Conservation (phyloP, 176 grass and related monocot genomes). For the Avena eriantha region DNA sequence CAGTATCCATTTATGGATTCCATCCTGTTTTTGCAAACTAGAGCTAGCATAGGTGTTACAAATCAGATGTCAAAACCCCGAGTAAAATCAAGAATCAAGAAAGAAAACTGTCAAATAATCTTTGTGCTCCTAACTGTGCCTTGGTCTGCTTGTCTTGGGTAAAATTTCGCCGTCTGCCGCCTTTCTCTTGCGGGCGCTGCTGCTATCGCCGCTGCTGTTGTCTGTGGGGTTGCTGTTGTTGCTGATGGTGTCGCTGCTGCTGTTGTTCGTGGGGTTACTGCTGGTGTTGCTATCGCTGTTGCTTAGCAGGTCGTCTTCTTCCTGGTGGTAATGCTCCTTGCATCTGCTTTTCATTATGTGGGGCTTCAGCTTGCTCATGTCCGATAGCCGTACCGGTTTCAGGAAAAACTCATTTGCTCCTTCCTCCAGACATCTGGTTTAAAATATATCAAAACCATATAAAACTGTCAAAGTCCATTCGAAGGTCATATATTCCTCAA, state of each 20-base stretch:
- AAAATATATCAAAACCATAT: constrained; percentile 14
- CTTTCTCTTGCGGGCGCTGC: constrained; percentile 70
- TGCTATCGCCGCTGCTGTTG: constrained; percentile 37
- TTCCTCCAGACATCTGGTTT: constrained; percentile 93
- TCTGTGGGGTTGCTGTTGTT: constrained; percentile 22
- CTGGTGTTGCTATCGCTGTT: constrained; percentile 37
- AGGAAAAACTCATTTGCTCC: constrained; percentile 95
- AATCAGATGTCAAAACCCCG: constrained; percentile 35
- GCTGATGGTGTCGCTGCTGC: constrained; percentile 1
- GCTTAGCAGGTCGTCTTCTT: constrained; percentile 46
- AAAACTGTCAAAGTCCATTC: background rate
- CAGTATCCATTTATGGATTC: background rate
- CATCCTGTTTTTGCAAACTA: constrained; percentile 35
- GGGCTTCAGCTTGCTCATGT: constrained; percentile 88
- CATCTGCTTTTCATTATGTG: constrained; percentile 76
- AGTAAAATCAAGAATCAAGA: constrained; percentile 1
- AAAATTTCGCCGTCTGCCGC: constrained; percentile 54
- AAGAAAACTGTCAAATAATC: constrained; percentile 19
- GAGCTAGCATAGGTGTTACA: constrained; percentile 34
- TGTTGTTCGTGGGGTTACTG: constrained; percentile 35
- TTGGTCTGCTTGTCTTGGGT: constrained; percentile 62
- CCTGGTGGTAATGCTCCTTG: constrained; percentile 61
- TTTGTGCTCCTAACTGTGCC: constrained; percentile 48
- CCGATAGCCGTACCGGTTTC: constrained; percentile 89
- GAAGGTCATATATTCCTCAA: background rate